phyloP scores from a whole-genome alignment of 257 asterid species.

The Plectranthus barbatus region DNA sequence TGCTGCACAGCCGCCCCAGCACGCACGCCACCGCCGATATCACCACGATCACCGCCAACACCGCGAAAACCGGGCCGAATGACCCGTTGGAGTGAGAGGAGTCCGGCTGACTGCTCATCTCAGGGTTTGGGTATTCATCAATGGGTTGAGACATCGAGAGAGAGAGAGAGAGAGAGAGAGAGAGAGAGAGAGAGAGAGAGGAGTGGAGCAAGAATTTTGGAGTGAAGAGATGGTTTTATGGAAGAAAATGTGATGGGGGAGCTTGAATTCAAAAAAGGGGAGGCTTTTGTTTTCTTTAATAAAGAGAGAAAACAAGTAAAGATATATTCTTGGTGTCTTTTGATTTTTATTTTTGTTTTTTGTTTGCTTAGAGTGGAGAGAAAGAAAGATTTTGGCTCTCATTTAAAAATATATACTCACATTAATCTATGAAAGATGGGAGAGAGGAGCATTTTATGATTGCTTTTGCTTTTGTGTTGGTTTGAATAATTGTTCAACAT shows the following conservation, averaged over 20 bases:
- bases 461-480: constrained; percentile 38
- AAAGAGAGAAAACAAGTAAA: constrained; percentile 53
- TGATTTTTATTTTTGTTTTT: constrained; percentile 21
- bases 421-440: constrained; percentile 23
- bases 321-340: constrained; percentile 22
- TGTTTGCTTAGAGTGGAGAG: constrained; percentile 30
- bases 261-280: constrained; percentile 41
- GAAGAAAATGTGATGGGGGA: no score
- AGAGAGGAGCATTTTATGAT: constrained; percentile 5
- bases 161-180: constrained; percentile 13
- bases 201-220: constrained; percentile 10
- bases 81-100: constrained; percentile 62
- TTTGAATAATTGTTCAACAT: constrained; percentile 23
- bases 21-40: constrained; percentile 59
- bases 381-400: constrained; percentile 29
- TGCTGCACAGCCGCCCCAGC: constrained; percentile 60
- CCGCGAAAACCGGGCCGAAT: constrained; percentile 63
- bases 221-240: constrained; percentile 12
- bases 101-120: constrained; percentile 25
- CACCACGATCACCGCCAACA: constrained; percentile 61
- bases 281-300: constrained; percentile 47
- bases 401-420: constrained; percentile 27
- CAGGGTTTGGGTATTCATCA: constrained; percentile 41
- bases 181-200: constrained; percentile 4
- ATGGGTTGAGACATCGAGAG: constrained; percentile 39